Conservation (phyloP, 352 stramenopile genomes). For the Phytophthora vignae region DNA sequence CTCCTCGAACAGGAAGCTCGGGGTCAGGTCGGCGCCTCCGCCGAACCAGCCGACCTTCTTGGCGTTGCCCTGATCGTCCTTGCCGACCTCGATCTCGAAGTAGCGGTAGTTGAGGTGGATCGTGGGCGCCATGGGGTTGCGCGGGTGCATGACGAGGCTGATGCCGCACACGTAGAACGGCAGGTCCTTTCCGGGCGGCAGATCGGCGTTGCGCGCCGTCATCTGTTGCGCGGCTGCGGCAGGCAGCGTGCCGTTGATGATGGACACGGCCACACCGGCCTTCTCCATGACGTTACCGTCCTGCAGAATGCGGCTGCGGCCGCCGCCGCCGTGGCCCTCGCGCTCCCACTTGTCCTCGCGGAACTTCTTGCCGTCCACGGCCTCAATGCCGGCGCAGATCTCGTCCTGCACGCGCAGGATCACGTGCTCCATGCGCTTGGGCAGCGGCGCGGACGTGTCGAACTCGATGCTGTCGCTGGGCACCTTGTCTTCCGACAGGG, state of each 20-base stretch:
- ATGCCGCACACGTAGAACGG: slow-evolving; percentile 96
- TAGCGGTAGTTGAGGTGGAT: slow-evolving; percentile 98
- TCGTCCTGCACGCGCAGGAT: slow-evolving; percentile 81
- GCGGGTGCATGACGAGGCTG: slow-evolving; percentile 96
- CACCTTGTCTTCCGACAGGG: slow-evolving; percentile 64
- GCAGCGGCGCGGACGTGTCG: slow-evolving; percentile 69
- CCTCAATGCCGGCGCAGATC: slow-evolving; percentile 86
- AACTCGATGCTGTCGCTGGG: slow-evolving; percentile 74
- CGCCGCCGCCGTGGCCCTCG: slow-evolving; percentile 92
- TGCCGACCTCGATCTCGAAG: slow-evolving; percentile 93
- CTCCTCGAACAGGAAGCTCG: slow-evolving; percentile 95
- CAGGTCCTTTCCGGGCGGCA: slow-evolving; percentile 76
- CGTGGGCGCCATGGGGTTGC: slow-evolving; percentile 91
- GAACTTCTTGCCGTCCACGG: slow-evolving; percentile 95
- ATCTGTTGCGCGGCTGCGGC: slow-evolving; percentile 81
- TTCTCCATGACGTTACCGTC: slow-evolving; percentile 97
- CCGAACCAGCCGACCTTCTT: slow-evolving; percentile 94
- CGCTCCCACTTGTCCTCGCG: slow-evolving; percentile 94
- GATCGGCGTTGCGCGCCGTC: slow-evolving; percentile 66
- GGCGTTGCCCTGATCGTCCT: slow-evolving; percentile 80
- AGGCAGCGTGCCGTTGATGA: slow-evolving; percentile 96
- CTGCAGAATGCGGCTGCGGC: slow-evolving; percentile 94
- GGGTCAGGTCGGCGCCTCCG: slow-evolving; percentile 97
- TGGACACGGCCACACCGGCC: slow-evolving; percentile 95
- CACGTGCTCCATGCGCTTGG: slow-evolving; percentile 79